These are phyloP conservation scores for Pilasporangium apinafurcum DNA, from an alignment of 352 stramenopile genomes.

Conservation along the genomic window DNA sequence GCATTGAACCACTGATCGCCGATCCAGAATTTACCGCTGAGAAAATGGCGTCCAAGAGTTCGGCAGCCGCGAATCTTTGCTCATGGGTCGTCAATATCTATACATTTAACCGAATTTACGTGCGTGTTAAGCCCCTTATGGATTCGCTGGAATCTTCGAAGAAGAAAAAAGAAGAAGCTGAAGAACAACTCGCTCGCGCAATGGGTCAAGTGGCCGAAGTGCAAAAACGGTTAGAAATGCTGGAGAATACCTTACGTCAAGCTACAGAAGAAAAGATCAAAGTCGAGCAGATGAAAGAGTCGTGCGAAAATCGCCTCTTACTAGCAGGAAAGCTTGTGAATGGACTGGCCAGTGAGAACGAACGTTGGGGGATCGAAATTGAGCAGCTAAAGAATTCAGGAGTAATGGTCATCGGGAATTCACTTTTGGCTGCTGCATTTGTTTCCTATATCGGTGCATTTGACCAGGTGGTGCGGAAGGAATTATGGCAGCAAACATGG, in stretches of 20 bases:
- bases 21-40: slow-evolving; percentile 94
- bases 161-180: slow-evolving; percentile 90
- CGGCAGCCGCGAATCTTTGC: slow-evolving; percentile 95
- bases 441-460: slow-evolving; percentile 98
- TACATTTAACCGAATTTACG: slow-evolving; percentile 98
- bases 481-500: slow-evolving; percentile 78
- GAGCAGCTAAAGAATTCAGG: slow-evolving; percentile 93
- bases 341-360: slow-evolving; percentile 94
- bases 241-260: slow-evolving; percentile 93
- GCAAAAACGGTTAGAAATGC: slow-evolving; percentile 85
- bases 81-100: slow-evolving; percentile 98
- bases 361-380: slow-evolving; percentile 96
- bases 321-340: slow-evolving; percentile 95
- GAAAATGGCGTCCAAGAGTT: slow-evolving; percentile 96
- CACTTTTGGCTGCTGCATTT: slow-evolving; percentile 94
- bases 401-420: slow-evolving; percentile 95
- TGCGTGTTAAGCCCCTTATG: slow-evolving; percentile 98
- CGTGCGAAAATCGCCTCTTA: slow-evolving; percentile 89
- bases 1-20: slow-evolving; percentile 89
- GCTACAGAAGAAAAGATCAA: slow-evolving; percentile 95
- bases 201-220: slow-evolving; percentile 93
- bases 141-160: slow-evolving; percentile 93
- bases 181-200: slow-evolving; percentile 88
- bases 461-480: slow-evolving; percentile 88
- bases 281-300: slow-evolving; percentile 94